Percentiles rank a stretch among this genome's conserved stretches.
Evolutionary conservation across 768 basidiomycete species (phyloP).

Genomic region (Suillus discolor): DNA sequence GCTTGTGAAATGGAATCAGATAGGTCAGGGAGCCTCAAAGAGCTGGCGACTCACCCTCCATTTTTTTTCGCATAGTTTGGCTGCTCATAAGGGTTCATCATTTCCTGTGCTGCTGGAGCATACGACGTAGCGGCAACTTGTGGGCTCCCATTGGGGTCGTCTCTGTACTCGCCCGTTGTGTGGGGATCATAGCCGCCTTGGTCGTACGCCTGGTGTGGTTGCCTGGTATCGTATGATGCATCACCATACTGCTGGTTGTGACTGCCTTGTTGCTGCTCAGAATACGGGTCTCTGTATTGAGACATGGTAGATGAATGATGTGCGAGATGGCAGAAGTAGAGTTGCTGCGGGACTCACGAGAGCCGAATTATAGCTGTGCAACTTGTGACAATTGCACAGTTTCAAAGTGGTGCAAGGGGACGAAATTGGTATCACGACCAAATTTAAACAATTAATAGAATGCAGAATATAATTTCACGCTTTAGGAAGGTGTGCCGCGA

Average conservation of each 20-base stretch:
- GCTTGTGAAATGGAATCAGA: conserved; percentile 16
- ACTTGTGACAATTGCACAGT: not conserved
- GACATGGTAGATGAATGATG: conserved; percentile 33
- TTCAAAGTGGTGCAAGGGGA: not conserved
- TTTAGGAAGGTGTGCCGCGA: too few relatives aligned
- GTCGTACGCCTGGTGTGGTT: conserved; percentile 57
- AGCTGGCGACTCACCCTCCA: not conserved
- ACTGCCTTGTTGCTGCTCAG: conserved; percentile 32
- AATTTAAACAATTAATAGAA: too few relatives aligned
- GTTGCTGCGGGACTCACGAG: not conserved
- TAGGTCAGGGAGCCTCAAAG: conserved; percentile 8
- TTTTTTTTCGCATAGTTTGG: conserved; percentile 40
- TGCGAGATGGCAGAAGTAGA: not conserved
- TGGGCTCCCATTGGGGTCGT: conserved; percentile 35
- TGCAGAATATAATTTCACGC: too few relatives aligned
- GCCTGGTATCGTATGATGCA: conserved; percentile 40
- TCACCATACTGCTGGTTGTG: conserved; percentile 37
- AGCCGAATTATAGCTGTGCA: conserved; percentile 4
- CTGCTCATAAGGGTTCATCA: conserved; percentile 41
- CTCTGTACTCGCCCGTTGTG: conserved; percentile 34
- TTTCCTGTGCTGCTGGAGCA: conserved; percentile 30
- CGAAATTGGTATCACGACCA: too few relatives aligned
- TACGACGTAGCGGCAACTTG: conserved; percentile 14
- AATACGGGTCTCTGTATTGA: conserved; percentile 60
- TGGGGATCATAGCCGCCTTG: conserved; percentile 42